Conservation (phyloP, 129 eudicot species). For the carrot (Daucus carota) region DH1_v3.0 NC_030389.2:43477501-43478000, state of each 20-base stretch:
- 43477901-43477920: background rate
- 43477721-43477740: slow-evolving; percentile 44
- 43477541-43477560: slow-evolving; percentile 51
- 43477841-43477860: no score
- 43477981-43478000: background rate
- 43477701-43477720: slow-evolving; percentile 60
- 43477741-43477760: slow-evolving; percentile 47
- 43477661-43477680: slow-evolving; percentile 67
- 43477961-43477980: background rate
- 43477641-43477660: slow-evolving; percentile 54
- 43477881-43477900: background rate
- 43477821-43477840: slow-evolving; percentile 1
- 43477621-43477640: slow-evolving; percentile 48
- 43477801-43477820: slow-evolving; percentile 18
- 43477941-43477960: background rate
- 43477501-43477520: background rate
- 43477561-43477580: slow-evolving; percentile 55
- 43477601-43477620: slow-evolving; percentile 48
- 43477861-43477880: background rate
- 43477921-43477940: background rate
- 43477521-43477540: slow-evolving; percentile 37
- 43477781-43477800: slow-evolving; percentile 39
- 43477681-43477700: slow-evolving; percentile 64
- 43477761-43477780: slow-evolving; percentile 53
- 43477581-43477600: slow-evolving; percentile 57